Percentiles rank a stretch among this genome's conserved stretches.
These are phyloP conservation scores for Ustilago crameri DNA, from an alignment of 1,284 basidiomycete species.

Conservation along the genomic window DNA sequence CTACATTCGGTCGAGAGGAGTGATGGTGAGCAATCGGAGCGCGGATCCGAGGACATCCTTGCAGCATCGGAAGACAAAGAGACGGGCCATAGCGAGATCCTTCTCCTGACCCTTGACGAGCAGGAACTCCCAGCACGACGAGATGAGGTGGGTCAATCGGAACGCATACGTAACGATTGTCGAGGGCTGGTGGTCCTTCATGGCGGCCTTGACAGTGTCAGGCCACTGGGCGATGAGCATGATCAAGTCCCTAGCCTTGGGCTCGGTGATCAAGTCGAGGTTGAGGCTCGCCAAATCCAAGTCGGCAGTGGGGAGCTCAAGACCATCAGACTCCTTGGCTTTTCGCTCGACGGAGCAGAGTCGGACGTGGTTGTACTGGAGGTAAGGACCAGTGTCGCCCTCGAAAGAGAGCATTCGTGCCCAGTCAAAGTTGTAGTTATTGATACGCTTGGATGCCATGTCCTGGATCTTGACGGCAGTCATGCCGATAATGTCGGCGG, in stretches of 20 bases:
- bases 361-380: constrained; percentile 88
- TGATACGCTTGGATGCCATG: constrained; percentile 94
- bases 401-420: constrained; percentile 94
- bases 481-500: constrained; percentile 87
- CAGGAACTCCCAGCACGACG: constrained; percentile 86
- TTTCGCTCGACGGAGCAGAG: constrained; percentile 92
- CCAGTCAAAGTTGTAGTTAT: constrained; percentile 97
- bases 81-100: constrained; percentile 82
- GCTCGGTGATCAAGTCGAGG: constrained; percentile 75
- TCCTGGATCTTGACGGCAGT: constrained; percentile 99
- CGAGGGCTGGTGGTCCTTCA: constrained; percentile 88
- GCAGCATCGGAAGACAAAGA: constrained; percentile 89
- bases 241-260: constrained; percentile 85
- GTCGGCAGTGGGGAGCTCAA: constrained; percentile 75
- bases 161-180: constrained; percentile 84
- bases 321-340: constrained; percentile 79
- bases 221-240: constrained; percentile 90
- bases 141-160: constrained; percentile 82
- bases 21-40: constrained; percentile 87
- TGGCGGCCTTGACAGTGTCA: constrained; percentile 84
- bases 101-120: constrained; percentile 81
- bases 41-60: constrained; percentile 87
- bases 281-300: constrained; percentile 75
- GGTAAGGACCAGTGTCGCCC: constrained; percentile 83
- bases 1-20: constrained; percentile 86